Evolutionary conservation across 371 early-diverging fungal genomes (phyloP), one percentile per base, ranked within the genome.

Genomic region (Mortierella sp.): DNA sequence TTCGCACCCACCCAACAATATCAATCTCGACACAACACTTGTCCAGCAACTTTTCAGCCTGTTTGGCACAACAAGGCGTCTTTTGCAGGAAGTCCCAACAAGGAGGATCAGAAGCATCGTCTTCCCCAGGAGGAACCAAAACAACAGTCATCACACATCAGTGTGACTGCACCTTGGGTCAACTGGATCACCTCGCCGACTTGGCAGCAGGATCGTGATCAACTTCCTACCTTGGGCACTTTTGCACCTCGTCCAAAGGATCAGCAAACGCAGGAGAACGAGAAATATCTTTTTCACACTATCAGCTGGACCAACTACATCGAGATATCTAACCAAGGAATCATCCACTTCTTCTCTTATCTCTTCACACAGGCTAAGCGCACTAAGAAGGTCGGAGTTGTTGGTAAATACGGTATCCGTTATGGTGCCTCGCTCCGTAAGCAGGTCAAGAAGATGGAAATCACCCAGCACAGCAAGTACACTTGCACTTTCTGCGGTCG

Each of bases 371-470:
- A 94, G 98, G 97, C 97, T 90, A 98, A 98, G 93, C 96, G 99
- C 92, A 99, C 99, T 77, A 99, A 98, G 95, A 99, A 99, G 95
- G 99, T 99, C 89, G 99, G 99, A 93, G 97, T 99, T 91, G 95
- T 96, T 93, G 99, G 99, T 90, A 99, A 99, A 93, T 99, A 99
- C 95, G 99, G 99, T 92, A 97, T 98, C 90, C 98, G 99, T 94
- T 99, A 99, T 94, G 99, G 99, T 95, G 98, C 99, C 84, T 99
- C 99, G 81, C 95, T 99, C 87, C 96, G 99, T 94, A 99, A 99
- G 96, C 97, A 97, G 94, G 96, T 99, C 86, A 99, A 99, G 97
- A 98, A 98, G 94, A 98, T 99, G 95, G 99, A 99, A 95, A 97
- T 99, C 91, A 97, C 99, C 89, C 99, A 99, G 94, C 99, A 99